Evolutionary conservation across 192 early-diverging fungal genomes (phyloP).

Genomic region (Phycomyces nitens): DNA sequence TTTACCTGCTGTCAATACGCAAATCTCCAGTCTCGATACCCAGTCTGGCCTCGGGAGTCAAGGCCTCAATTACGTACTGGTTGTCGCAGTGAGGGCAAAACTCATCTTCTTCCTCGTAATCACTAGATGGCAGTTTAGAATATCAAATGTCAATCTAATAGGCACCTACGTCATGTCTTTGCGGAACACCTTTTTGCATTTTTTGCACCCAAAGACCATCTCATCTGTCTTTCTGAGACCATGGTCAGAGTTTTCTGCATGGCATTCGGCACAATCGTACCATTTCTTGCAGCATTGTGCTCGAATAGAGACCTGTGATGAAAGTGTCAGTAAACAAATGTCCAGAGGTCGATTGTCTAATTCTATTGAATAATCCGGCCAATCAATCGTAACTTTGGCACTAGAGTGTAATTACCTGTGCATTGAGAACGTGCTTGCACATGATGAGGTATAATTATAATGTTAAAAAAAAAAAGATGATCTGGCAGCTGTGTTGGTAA

Average conservation of each 20-base stretch:
- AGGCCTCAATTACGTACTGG: conserved; percentile 91
- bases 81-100: conserved; percentile 99
- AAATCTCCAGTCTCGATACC: conserved; percentile 94
- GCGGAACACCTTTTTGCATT: conserved; percentile 67
- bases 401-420: no score
- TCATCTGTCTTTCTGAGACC: conserved; percentile 75
- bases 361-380: no score
- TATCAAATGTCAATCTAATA: no score
- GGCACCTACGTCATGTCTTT: conserved; percentile 27
- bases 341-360: no score
- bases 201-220: conserved; percentile 97
- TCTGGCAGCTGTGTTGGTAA: neutral
- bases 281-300: conserved; percentile 92
- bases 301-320: conserved; percentile 73
- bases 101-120: conserved; percentile 94
- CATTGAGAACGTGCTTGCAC: conserved; percentile 98
- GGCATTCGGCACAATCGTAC: conserved; percentile 98
- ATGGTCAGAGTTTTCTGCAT: conserved; percentile 77
- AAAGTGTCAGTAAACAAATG: no score
- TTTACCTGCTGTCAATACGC: conserved; percentile 64
- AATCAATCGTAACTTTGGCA: no score
- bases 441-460: conserved; percentile 44
- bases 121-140: no score
- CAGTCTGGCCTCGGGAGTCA: conserved; percentile 78
- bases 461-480: conserved; percentile 3